Evolutionary conservation across 148 eudicot species (phyloP), one percentile per base, ranked within the genome.

Genomic region (Vaccinium corymbosum): DNA sequence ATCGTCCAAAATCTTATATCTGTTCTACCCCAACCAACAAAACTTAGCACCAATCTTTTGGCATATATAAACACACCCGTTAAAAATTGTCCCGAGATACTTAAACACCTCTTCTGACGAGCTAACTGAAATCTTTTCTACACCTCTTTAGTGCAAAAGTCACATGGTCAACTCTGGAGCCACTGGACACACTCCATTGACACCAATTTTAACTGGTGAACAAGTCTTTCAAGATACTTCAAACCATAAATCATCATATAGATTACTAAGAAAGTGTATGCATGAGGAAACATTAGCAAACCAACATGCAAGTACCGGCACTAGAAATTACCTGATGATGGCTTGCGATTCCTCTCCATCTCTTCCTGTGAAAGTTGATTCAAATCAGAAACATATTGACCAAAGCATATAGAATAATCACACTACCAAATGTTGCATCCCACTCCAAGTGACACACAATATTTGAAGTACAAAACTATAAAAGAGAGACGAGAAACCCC

Each of bases 281-380:
- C 29, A 6, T 25, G 15, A 51, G 59, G 59, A 50, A 6, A 62
- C 49, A 7, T 32, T 46, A 56, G 29, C 20, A 20, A 17, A 22
- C 38, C 19, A 76, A 20, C 14, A 42, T 27, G 35, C 25, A 20
- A 42, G 59, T 68, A 46, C 38, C 59, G 57, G 74, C 6, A 77
- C 25, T 17, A 62, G 22, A 83, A 76, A 46, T 85, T 90, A 95
- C 98, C 98, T 86, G 98, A 89, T 81, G 94, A 89, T 73, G 91
- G 53, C 83, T 88, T 91, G 72, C 94, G 91, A 86, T 94, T 95
- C 83, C 88, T 94, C 83, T 95, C 98, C 98, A 95, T 90, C 86
- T 95, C 98, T 88, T 95, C 98, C 98, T 95, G 95, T n/a, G 16
- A 83, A 70, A 85, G 27, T 20, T 11, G 17, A 80, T 16, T 78